Percentiles rank a stretch among this genome's conserved stretches.
Evolutionary conservation across 768 basidiomycete genomes (phyloP).

Genomic region (Leccinum broughii): DNA sequence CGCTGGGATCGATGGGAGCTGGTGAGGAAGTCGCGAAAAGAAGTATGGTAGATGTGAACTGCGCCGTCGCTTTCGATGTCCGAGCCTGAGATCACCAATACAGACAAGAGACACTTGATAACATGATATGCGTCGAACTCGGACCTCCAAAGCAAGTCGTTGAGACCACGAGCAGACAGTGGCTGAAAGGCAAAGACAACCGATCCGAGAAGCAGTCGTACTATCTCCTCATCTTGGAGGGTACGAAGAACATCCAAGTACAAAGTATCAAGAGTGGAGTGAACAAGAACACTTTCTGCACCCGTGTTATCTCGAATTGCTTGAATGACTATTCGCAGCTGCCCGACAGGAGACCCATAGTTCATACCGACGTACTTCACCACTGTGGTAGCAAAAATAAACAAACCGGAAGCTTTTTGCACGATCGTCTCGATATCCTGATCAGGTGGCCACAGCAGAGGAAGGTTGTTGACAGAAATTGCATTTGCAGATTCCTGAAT

Average conservation of each 20-base stretch:
- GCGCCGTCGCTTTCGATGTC: slow-evolving; percentile 7
- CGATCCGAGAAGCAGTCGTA: slow-evolving; percentile 11
- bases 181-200: slow-evolving; percentile 18
- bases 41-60: slow-evolving; percentile 23
- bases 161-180: slow-evolving; percentile 15
- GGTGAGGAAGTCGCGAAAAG: slow-evolving; percentile 25
- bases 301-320: slow-evolving; percentile 2
- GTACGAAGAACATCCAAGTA: slow-evolving; percentile 17
- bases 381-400: slow-evolving; percentile 31
- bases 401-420: slow-evolving; percentile 25
- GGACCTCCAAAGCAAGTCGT: slow-evolving; percentile 9
- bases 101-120: slow-evolving; percentile 16
- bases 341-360: slow-evolving; percentile 11
- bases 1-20: slow-evolving; percentile 12
- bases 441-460: slow-evolving; percentile 23
- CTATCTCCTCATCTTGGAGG: slow-evolving; percentile 12
- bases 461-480: neutral
- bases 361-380: slow-evolving; percentile 23
- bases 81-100: slow-evolving; percentile 13
- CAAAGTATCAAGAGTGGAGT: slow-evolving; percentile 16
- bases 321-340: slow-evolving; percentile 14
- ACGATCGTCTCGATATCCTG: slow-evolving; percentile 23
- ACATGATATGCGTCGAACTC: slow-evolving; percentile 11
- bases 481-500: slow-evolving; percentile 8
- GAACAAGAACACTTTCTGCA: slow-evolving; percentile 7